Conservation (phyloP, 768 basidiomycete species). For the Vararia minispora region DNA sequence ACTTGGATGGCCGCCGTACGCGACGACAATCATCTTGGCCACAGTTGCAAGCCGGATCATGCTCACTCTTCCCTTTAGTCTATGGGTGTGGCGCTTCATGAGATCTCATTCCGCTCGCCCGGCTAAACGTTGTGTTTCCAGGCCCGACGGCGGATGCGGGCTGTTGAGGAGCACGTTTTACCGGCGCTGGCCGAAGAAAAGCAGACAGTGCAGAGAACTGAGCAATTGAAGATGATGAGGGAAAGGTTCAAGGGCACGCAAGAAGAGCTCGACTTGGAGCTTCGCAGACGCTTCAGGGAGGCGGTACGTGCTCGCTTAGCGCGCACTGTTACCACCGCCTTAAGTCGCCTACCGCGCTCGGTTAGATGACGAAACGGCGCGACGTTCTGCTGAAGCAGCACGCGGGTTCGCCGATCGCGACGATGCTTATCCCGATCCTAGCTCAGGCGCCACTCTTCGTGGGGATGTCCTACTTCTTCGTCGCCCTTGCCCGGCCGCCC, state of each 20-base stretch:
- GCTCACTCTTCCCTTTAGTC: conserved; percentile 53
- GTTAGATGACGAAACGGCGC: conserved; percentile 40
- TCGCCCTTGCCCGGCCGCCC: conserved; percentile 43
- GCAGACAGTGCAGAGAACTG: conserved; percentile 9
- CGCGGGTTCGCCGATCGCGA: conserved; percentile 42
- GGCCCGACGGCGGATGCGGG: conserved; percentile 19
- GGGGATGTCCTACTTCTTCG: conserved; percentile 47
- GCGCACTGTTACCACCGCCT: neutral
- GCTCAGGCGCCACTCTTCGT: conserved; percentile 68
- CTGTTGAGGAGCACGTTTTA: conserved; percentile 16
- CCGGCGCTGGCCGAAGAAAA: conserved; percentile 12
- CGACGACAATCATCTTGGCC: conserved; percentile 62
- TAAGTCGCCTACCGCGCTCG: conserved; percentile 2
- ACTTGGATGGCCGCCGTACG: conserved; percentile 55
- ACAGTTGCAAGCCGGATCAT: conserved; percentile 50
- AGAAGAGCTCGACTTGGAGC: conserved; percentile 10
- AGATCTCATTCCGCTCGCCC: neutral
- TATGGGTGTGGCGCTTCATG: conserved; percentile 49
- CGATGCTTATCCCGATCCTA: conserved; percentile 49
- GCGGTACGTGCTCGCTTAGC: conserved; percentile 6
- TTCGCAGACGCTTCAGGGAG: conserved; percentile 9
- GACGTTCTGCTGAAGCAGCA: conserved; percentile 52
- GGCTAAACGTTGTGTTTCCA: conserved; percentile 1
- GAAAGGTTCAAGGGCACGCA: conserved; percentile 9
- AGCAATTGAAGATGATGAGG: conserved; percentile 6